These are phyloP conservation scores for Mollisia scopiformis DNA, from an alignment of 2,329 filamentous ascomycete genomes.

Conservation along the genomic window DNA sequence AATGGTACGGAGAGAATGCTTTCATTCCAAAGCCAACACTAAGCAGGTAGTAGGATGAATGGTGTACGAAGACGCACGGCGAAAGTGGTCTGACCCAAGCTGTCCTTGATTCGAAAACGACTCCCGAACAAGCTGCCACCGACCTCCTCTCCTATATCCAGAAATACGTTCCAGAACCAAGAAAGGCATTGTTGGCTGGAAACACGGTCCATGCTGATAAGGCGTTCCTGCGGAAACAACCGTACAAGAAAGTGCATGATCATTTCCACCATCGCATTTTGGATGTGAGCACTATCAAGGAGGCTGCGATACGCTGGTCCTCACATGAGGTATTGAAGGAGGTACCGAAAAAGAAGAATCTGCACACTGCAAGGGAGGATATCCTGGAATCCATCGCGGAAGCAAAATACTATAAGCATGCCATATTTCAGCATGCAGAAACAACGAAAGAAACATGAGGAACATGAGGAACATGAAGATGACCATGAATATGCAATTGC, in stretches of 20 bases:
- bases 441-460: not conserved
- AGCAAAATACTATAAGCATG: constrained; percentile 78
- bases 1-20: constrained; percentile 54
- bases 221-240: constrained; percentile 74
- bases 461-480: too few relatives aligned
- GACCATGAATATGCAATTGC: constrained; percentile 3
- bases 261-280: constrained; percentile 89
- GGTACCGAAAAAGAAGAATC: constrained; percentile 72
- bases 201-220: constrained; percentile 93
- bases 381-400: constrained; percentile 96
- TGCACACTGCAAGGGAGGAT: constrained; percentile 85
- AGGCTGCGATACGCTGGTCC: constrained; percentile 84
- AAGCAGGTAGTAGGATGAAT: constrained; percentile 61
- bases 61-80: constrained; percentile 83
- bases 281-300: constrained; percentile 91
- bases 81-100: constrained; percentile 79
- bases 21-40: constrained; percentile 2
- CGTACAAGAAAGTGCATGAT: constrained; percentile 73
- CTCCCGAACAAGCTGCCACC: constrained; percentile 68
- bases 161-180: constrained; percentile 66
- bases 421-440: constrained; percentile 57
- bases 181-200: constrained; percentile 77
- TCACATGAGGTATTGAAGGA: constrained; percentile 58
- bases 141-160: constrained; percentile 79
- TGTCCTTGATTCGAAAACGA: constrained; percentile 73